Base-by-base conservation (phyloP, 345 rosid genomes). In the Geranium brycei region DNA sequence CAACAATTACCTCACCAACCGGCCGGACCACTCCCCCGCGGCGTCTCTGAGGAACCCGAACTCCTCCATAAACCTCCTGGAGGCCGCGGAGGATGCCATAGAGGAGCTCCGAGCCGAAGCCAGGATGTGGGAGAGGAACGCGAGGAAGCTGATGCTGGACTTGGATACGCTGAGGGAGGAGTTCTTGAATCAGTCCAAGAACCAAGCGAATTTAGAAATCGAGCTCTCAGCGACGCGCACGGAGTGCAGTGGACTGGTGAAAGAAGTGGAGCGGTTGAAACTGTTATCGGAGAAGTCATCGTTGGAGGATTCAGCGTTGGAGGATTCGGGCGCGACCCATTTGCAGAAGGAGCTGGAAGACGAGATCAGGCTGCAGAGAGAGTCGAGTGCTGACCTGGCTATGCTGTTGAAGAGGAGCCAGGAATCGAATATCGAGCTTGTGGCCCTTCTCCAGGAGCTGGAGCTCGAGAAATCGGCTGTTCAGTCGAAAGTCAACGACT, bases 391-490 rank as follows among this genome's bases (percentile, higher is more conserved):
- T 11, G 62, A 62, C 71, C 75, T 85, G 59, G 28, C 76, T 59
- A 41, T 81, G 75, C 87, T 81, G 72, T 69, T 83, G 76, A 73
- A 81, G 51, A 78, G 74, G 74, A 83, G 84, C 72, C 91, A 79
- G 55, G 87, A 81, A 62, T 80, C 86, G 18, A 85, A 85, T 60
- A 69, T 64, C 47, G 86, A 81, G 71, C 84, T 85, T 56, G 81
- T 85, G 63, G 58, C 77, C 23, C 83, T 81, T 70, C 87, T 81
- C 51, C 81, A 77, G 70, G 87, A 83, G 77, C 74, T 82, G 31
- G 87, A 82, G 71, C 60, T 70, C 0, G 86, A 81, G 68, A 77
- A 81, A 23, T 32, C 69, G 13, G 18, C 57, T 7, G 31, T 76
- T 38, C 79, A 71, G 19, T 58, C 79, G 32, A 70, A 66, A 63